Evolutionary conservation across 1,284 basidiomycete genomes (phyloP).

Genomic region (Trametes versicolor): DNA sequence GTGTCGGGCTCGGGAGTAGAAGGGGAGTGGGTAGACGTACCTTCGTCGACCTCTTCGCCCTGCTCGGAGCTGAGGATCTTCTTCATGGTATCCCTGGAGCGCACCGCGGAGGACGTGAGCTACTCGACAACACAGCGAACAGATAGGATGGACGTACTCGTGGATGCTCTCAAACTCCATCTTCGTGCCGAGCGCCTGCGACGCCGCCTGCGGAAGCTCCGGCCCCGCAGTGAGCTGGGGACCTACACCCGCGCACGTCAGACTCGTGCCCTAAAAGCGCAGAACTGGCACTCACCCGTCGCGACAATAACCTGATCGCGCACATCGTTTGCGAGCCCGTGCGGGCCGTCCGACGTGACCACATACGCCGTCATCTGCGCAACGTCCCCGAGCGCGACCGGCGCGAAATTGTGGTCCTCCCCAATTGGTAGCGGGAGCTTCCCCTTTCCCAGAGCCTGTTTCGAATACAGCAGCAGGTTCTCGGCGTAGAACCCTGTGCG

Average conservation of each 20-base stretch:
- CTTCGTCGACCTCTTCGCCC: constrained; percentile 36
- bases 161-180: constrained; percentile 38
- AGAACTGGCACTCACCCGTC: constrained; percentile 29
- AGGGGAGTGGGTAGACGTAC: neutral
- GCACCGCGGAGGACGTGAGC: neutral
- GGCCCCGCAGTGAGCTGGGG: constrained; percentile 31
- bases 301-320: constrained; percentile 35
- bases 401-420: constrained; percentile 36
- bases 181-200: constrained; percentile 35
- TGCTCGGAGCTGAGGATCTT: constrained; percentile 34
- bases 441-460: constrained; percentile 38
- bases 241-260: constrained; percentile 12
- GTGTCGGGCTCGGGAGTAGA: neutral
- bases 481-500: constrained; percentile 38
- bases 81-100: constrained; percentile 29
- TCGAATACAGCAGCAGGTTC: constrained; percentile 38
- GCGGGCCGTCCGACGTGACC: constrained; percentile 35
- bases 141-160: constrained; percentile 20
- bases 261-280: too few relatives aligned
- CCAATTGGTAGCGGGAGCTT: constrained; percentile 35
- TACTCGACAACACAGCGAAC: neutral
- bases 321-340: constrained; percentile 35
- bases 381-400: constrained; percentile 38
- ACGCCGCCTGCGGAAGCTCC: constrained; percentile 34
- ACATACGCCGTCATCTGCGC: constrained; percentile 36